Evolutionary conservation across 148 eudicot species (phyloP).

Genomic region (Polygonum maritimum): DNA sequence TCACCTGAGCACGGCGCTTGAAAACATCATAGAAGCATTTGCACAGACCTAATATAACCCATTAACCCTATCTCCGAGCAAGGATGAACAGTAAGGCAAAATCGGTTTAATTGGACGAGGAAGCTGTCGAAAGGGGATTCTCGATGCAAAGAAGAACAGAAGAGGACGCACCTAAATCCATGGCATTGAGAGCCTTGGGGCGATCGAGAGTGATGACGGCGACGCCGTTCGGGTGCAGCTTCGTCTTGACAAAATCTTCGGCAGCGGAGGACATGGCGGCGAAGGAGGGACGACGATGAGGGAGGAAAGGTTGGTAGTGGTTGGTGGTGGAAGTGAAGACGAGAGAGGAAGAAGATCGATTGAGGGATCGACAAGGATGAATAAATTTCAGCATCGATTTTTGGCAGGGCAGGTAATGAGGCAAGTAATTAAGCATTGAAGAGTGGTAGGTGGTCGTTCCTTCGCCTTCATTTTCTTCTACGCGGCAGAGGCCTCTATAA

Average conservation of each 20-base stretch:
- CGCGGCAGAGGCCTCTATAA: too few species aligned
- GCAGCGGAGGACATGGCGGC: slow-evolving; percentile 39
- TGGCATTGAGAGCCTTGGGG: slow-evolving; percentile 95
- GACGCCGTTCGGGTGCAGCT: slow-evolving; percentile 73
- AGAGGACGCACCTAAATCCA: slow-evolving; percentile 55
- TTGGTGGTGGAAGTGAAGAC: slow-evolving; percentile 5
- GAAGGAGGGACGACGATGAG: slow-evolving; percentile 30
- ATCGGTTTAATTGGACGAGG: neutral
- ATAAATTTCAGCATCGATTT: slow-evolving; percentile 20
- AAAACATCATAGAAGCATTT: neutral
- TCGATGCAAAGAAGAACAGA: neutral
- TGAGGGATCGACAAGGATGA: slow-evolving; percentile 21
- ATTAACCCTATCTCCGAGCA: neutral
- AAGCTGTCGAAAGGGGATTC: too few species aligned
- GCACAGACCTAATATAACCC: neutral
- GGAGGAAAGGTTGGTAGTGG: slow-evolving; percentile 10
- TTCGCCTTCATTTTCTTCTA: neutral
- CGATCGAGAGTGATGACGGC: slow-evolving; percentile 93
- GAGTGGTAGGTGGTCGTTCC: neutral
- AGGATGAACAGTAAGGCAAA: neutral
- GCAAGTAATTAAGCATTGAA: neutral
- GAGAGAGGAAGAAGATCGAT: slow-evolving; percentile 25
- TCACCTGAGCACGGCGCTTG: too few species aligned
- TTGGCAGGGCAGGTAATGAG: neutral
- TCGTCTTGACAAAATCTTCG: slow-evolving; percentile 67